Evolutionary conservation across 768 basidiomycete genomes (phyloP).

Genomic region (Mycena kentingensis): DNA sequence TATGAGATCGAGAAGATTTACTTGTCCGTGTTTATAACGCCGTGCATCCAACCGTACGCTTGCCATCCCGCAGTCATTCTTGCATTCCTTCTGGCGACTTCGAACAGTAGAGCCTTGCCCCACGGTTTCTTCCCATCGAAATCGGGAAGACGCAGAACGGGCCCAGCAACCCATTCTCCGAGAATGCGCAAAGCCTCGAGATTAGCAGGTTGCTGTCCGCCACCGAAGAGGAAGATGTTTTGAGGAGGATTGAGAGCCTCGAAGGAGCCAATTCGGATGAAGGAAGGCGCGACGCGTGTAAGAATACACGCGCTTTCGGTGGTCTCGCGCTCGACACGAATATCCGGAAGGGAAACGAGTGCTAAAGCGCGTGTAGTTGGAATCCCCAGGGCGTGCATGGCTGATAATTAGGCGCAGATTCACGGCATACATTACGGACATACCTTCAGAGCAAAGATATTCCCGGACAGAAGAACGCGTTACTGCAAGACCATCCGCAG

Average conservation of each 20-base stretch:
- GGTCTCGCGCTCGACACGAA: constrained; percentile 77
- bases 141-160: constrained; percentile 53
- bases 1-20: constrained; percentile 32
- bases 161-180: constrained; percentile 69
- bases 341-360: constrained; percentile 69
- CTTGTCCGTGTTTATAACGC: constrained; percentile 98
- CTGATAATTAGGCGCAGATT: constrained; percentile 21
- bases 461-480: constrained; percentile 93
- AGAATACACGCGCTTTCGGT: constrained; percentile 72
- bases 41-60: constrained; percentile 92
- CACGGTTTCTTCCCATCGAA: constrained; percentile 55
- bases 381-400: constrained; percentile 73
- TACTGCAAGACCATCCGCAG: constrained; percentile 93
- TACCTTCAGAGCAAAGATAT: constrained; percentile 90
- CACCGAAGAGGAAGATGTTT: constrained; percentile 67
- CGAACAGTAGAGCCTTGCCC: constrained; percentile 72
- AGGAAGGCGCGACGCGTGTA: constrained; percentile 84
- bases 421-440: constrained; percentile 12
- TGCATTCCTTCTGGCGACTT: constrained; percentile 83
- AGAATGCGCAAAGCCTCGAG: constrained; percentile 74
- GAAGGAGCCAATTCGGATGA: constrained; percentile 90
- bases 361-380: constrained; percentile 89
- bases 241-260: constrained; percentile 79
- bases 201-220: constrained; percentile 74
- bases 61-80: constrained; percentile 96